Conservation (phyloP, 257 asterid species). For the Plantago major region DNA sequence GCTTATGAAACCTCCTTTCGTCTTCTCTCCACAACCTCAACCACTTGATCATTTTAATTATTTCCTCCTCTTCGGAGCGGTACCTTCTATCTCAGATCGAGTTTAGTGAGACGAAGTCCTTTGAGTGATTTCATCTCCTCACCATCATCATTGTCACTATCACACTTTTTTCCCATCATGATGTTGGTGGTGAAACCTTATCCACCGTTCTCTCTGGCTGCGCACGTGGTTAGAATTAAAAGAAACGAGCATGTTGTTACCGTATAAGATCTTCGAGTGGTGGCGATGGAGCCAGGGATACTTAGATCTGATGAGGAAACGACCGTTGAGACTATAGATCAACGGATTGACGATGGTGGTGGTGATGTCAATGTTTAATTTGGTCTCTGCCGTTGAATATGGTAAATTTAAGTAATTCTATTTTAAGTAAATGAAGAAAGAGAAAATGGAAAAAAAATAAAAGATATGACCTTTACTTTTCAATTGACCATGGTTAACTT, state of each 20-base stretch:
- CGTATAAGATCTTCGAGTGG: conserved; percentile 25
- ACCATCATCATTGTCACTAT: conserved; percentile 9
- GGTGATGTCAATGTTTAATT: too few relatives aligned
- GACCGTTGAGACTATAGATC: conserved; percentile 31
- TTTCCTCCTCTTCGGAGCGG: too few relatives aligned
- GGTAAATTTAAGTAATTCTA: too few relatives aligned
- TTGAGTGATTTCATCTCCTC: conserved; percentile 2
- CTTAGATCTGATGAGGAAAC: conserved; percentile 15
- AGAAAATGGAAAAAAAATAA: too few relatives aligned
- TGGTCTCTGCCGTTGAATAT: too few relatives aligned
- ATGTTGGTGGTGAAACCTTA: conserved; percentile 22
- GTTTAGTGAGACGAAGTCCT: conserved; percentile 4
- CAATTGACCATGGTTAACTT: too few relatives aligned
- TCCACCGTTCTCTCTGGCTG: conserved; percentile 29
- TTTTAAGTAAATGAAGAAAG: too few relatives aligned
- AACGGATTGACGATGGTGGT: too few relatives aligned
- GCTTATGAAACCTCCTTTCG: too few relatives aligned
- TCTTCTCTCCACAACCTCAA: too few relatives aligned
- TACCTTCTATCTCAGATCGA: conserved; percentile 19
- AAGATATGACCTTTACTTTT: too few relatives aligned
- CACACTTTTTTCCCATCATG: conserved; percentile 20
- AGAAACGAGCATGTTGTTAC: conserved; percentile 40
- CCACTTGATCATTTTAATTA: too few relatives aligned
- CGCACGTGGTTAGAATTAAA: conserved; percentile 36
- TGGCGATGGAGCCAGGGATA: background rate